phyloP scores from a whole-genome alignment of 139 green algal genomes.

The Chlorella sp. region DNA sequence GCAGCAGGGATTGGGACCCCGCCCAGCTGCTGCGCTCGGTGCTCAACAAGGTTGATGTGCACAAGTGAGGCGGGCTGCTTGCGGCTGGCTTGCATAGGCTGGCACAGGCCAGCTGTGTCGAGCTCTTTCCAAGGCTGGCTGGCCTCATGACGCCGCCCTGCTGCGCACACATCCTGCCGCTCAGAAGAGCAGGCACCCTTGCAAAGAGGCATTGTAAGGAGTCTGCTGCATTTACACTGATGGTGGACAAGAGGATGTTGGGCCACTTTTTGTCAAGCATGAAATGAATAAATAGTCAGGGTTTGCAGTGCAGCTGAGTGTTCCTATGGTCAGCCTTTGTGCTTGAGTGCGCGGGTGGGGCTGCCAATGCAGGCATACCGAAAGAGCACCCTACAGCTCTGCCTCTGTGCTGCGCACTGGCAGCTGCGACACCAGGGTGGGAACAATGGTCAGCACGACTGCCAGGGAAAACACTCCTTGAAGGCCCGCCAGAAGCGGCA shows the following conservation, averaged over 20 bases:
- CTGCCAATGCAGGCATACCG: background rate
- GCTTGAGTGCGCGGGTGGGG: no score
- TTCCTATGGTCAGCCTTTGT: no score
- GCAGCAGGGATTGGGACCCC: conserved; percentile 28
- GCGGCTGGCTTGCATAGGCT: background rate
- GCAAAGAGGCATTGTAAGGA: background rate
- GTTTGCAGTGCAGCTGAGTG: no score
- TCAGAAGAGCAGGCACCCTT: background rate
- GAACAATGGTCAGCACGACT: background rate
- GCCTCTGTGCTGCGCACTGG: background rate
- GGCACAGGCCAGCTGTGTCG: background rate
- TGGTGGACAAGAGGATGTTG: background rate
- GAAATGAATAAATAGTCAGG: background rate
- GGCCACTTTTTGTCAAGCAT: background rate
- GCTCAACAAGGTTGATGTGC: conserved; percentile 35
- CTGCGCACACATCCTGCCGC: no score
- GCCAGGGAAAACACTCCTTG: background rate
- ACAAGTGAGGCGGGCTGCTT: background rate
- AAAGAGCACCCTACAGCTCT: background rate
- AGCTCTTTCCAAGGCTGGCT: no score
- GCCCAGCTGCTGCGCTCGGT: conserved; percentile 18
- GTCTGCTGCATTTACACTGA: background rate
- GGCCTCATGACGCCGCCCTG: no score
- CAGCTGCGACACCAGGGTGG: background rate
- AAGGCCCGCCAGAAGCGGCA: background rate